phyloP scores from a whole-genome alignment of 768 basidiomycete genomes.

The Trametes cingulata region DNA sequence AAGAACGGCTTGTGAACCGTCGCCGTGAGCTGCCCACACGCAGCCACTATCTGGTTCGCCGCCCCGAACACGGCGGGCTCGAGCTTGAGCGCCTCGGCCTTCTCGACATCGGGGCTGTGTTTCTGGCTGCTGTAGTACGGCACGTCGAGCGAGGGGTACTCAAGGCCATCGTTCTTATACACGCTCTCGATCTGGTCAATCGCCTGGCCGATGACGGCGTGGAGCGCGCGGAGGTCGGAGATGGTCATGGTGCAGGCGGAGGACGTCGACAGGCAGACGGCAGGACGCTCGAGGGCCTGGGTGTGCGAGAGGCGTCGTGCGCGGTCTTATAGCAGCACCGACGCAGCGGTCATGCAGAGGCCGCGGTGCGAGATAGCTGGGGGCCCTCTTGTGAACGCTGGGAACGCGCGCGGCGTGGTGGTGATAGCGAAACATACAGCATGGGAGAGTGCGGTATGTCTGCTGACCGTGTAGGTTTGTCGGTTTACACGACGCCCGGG shows the following conservation, averaged over 20 bases:
- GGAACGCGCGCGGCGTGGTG: neutral
- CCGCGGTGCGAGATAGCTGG: too few species aligned
- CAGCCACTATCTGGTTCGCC: constrained; percentile 3
- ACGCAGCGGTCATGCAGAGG: too few species aligned
- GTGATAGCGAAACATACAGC: neutral
- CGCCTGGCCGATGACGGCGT: constrained; percentile 64
- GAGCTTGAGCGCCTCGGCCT: constrained; percentile 1
- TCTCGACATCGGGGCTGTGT: neutral
- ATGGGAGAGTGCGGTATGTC: neutral
- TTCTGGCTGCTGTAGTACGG: neutral
- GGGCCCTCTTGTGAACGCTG: neutral
- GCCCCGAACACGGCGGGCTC: constrained; percentile 1
- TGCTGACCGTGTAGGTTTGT: neutral
- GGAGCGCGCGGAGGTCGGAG: constrained; percentile 59
- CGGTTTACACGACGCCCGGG: neutral
- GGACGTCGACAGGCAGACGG: too few species aligned
- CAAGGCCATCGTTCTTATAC: constrained; percentile 30
- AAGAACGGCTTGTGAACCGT: constrained; percentile 4
- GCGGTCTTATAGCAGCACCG: too few species aligned
- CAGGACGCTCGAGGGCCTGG: too few species aligned
- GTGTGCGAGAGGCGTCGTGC: too few species aligned
- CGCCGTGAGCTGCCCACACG: constrained; percentile 7
- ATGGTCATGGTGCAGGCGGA: constrained; percentile 26
- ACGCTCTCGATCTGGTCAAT: constrained; percentile 65
- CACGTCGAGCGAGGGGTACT: constrained; percentile 2